A percentile compares a stretch with the other conserved stretches of the same genome.
Conservation (phyloP, 108 stramenopile species). For the Discostella stelligeroides region DNA sequence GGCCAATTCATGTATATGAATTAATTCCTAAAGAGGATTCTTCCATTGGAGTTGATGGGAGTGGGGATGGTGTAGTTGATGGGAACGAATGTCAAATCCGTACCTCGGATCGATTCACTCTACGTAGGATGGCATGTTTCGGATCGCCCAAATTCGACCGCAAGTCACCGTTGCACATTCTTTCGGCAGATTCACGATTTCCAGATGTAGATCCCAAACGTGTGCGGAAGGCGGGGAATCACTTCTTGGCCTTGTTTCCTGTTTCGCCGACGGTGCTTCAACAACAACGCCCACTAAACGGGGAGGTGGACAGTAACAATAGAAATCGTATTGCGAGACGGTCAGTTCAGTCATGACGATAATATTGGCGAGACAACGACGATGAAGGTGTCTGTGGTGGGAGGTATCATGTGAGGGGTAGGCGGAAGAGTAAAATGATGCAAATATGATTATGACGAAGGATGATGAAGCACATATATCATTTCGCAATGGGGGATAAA, state of each 20-base stretch:
- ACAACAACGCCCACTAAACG: too few species aligned
- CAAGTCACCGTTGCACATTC: slow-evolving; percentile 47
- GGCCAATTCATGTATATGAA: slow-evolving; percentile 79
- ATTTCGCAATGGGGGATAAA: too few species aligned
- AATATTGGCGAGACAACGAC: neutral
- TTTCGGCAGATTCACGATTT: slow-evolving; percentile 56
- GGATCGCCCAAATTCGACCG: slow-evolving; percentile 60
- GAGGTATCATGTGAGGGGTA: too few species aligned
- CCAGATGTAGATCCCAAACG: slow-evolving; percentile 52
- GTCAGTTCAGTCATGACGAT: neutral
- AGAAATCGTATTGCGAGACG: neutral
- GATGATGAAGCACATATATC: too few species aligned
- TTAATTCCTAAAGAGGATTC: slow-evolving; percentile 4
- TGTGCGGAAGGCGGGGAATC: slow-evolving; percentile 51
- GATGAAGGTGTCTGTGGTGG: too few species aligned
- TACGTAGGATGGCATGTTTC: slow-evolving; percentile 52
- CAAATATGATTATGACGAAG: too few species aligned
- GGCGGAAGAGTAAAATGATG: neutral
- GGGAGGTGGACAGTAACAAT: neutral
- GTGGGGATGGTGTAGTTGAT: too few species aligned
- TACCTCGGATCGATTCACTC: slow-evolving; percentile 4
- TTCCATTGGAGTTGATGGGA: neutral
- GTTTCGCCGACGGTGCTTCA: neutral
- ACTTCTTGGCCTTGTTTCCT: slow-evolving; percentile 66
- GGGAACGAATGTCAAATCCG: neutral